Evolutionary conservation across 306 rosid species (phyloP).

Genomic region (Oemleria cerasiformis): DNA sequence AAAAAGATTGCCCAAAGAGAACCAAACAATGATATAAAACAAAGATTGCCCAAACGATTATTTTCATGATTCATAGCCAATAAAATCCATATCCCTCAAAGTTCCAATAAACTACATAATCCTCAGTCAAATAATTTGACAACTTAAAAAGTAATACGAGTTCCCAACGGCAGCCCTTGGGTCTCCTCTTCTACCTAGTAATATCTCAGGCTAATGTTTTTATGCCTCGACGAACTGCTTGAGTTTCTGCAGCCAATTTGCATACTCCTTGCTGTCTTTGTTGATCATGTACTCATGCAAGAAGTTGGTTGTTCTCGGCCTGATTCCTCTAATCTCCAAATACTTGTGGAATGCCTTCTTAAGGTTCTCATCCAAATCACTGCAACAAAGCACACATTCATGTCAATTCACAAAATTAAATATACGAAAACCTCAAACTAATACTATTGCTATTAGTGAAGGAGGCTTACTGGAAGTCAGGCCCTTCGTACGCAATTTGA

Average conservation of each 20-base stretch:
- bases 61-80: neutral
- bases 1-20: too few species aligned
- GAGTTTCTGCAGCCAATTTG: conserved; percentile 73
- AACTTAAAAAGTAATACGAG: neutral
- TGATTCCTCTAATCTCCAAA: conserved; percentile 89
- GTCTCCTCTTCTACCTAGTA: conserved; percentile 8
- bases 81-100: neutral
- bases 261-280: conserved; percentile 81
- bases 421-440: neutral
- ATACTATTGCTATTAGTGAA: neutral
- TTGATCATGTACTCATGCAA: conserved; percentile 96
- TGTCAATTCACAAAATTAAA: neutral
- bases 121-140: neutral
- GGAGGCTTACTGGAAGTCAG: conserved; percentile 72
- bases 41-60: neutral
- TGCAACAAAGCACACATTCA: conserved; percentile 18
- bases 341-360: conserved; percentile 79
- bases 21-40: too few species aligned
- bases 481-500: conserved; percentile 77
- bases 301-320: conserved; percentile 74
- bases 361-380: conserved; percentile 83
- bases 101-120: conserved; percentile 14
- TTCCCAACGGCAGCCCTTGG: neutral
- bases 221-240: conserved; percentile 61
- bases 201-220: conserved; percentile 12